These are phyloP conservation scores for Tolypocladium ovalisporum DNA, from an alignment of 2,329 filamentous ascomycete species.

Conservation along the genomic window DNA sequence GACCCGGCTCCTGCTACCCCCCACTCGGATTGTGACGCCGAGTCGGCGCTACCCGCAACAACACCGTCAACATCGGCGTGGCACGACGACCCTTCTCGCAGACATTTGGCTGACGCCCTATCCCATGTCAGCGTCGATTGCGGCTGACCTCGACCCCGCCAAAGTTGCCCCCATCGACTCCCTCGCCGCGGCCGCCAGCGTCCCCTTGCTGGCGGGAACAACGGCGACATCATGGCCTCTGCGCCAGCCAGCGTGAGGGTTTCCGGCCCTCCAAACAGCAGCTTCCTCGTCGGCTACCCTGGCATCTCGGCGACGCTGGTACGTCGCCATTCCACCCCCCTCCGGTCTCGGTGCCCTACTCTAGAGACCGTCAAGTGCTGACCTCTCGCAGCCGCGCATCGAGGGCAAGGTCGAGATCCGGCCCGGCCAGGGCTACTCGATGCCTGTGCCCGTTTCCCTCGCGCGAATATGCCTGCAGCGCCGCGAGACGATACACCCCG, in stretches of 20 bases:
- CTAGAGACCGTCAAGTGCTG: not conserved
- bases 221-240: slow-evolving; percentile 18
- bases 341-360: slow-evolving; percentile 1
- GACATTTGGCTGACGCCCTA: not conserved
- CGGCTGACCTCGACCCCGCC: not conserved
- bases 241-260: slow-evolving; percentile 61
- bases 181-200: slow-evolving; percentile 3
- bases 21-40: slow-evolving; percentile 1
- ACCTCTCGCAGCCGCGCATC: slow-evolving; percentile 64
- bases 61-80: not conserved
- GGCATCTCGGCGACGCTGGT: slow-evolving; percentile 96
- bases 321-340: slow-evolving; percentile 28
- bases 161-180: not conserved
- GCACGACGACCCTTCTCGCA: not conserved
- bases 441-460: slow-evolving; percentile 81
- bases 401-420: slow-evolving; percentile 97
- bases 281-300: slow-evolving; percentile 92
- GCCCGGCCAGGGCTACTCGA: slow-evolving; percentile 72
- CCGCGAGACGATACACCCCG: slow-evolving; percentile 91
- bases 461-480: slow-evolving; percentile 91
- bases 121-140: not conserved
- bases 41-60: not conserved
- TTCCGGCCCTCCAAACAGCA: slow-evolving; percentile 92
- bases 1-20: not conserved
- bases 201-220: slow-evolving; percentile 5